These are phyloP conservation scores for Suillus paluster DNA, from an alignment of 768 basidiomycete genomes.

Conservation along the genomic window DNA sequence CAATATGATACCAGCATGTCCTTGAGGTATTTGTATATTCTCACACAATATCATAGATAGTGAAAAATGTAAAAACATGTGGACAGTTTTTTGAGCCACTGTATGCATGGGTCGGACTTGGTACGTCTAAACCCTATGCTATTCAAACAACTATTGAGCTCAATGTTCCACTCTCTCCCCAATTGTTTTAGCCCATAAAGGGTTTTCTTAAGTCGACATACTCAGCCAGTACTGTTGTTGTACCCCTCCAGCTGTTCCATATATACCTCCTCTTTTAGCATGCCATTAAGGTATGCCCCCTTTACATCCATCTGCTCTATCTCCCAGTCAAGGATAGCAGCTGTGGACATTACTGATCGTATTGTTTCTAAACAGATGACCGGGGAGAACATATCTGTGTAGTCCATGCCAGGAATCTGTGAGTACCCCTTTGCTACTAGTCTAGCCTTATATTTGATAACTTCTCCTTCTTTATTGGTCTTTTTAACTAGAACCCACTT, in stretches of 20 bases:
- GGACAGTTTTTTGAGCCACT: no score
- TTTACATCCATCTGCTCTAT: conserved; percentile 32
- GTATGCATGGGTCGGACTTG: conserved; percentile 27
- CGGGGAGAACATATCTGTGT: conserved; percentile 37
- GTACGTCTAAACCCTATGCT: conserved; percentile 21
- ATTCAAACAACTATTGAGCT: conserved; percentile 25
- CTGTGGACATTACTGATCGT: conserved; percentile 28
- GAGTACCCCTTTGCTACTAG: conserved; percentile 45
- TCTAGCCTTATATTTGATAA: conserved; percentile 35
- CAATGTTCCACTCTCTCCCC: conserved; percentile 33
- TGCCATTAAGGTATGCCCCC: conserved; percentile 31
- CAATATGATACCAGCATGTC: no score
- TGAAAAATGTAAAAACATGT: no score
- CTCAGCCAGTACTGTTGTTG: conserved; percentile 14
- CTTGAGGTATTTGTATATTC: no score
- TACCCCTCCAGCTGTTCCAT: conserved; percentile 31
- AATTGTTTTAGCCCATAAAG: conserved; percentile 38
- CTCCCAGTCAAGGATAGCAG: conserved; percentile 26
- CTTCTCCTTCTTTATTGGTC: not conserved
- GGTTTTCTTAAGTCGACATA: conserved; percentile 26
- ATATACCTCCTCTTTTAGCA: conserved; percentile 30
- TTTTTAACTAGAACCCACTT: conserved; percentile 31
- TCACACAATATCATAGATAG: no score
- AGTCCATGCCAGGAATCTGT: conserved; percentile 43
- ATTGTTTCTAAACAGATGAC: conserved; percentile 30